These are phyloP conservation scores for Kockovaella imperatae DNA, from an alignment of 768 basidiomycete species.

Conservation along the genomic window DNA sequence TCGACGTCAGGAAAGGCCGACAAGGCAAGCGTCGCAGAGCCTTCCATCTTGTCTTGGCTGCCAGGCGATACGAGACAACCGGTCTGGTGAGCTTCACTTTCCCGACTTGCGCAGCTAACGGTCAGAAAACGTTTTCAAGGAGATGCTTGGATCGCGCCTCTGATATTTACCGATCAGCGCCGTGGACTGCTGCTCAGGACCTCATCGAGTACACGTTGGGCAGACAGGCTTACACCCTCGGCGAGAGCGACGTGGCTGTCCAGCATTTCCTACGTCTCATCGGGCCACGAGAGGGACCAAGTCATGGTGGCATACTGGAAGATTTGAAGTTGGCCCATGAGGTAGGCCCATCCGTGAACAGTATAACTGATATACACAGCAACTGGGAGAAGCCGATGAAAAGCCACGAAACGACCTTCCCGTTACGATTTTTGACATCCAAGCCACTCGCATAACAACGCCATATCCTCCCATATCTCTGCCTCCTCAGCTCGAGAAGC, in stretches of 20 bases:
- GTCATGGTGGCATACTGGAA: constrained; percentile 64
- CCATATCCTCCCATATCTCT: constrained; percentile 51
- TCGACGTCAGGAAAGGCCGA: constrained; percentile 32
- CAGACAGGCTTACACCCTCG: constrained; percentile 80
- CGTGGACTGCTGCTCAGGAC: constrained; percentile 42
- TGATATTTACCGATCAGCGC: constrained; percentile 35
- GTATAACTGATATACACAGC: constrained; percentile 49
- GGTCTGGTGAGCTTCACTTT: constrained; percentile 42
- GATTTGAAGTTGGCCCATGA: constrained; percentile 82
- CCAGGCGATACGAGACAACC: constrained; percentile 46
- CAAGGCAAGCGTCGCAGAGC: constrained; percentile 35
- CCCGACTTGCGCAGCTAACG: constrained; percentile 2
- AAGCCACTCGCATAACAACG: constrained; percentile 56
- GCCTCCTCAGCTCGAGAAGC: constrained; percentile 2
- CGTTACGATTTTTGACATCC: constrained; percentile 57
- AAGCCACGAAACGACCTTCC: constrained; percentile 54
- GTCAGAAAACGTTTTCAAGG: constrained; percentile 46
- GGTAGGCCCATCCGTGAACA: constrained; percentile 50
- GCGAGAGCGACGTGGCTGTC: constrained; percentile 69
- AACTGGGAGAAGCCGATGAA: constrained; percentile 55
- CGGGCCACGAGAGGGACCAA: constrained; percentile 45
- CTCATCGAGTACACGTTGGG: constrained; percentile 51
- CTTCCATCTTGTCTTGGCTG: constrained; percentile 46
- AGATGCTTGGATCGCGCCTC: constrained; percentile 45
- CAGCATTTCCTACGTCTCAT: constrained; percentile 68